Evolutionary conservation across 1,139 yeast genomes (phyloP).

Genomic region (Scheffersomyces segobiensis): DNA sequence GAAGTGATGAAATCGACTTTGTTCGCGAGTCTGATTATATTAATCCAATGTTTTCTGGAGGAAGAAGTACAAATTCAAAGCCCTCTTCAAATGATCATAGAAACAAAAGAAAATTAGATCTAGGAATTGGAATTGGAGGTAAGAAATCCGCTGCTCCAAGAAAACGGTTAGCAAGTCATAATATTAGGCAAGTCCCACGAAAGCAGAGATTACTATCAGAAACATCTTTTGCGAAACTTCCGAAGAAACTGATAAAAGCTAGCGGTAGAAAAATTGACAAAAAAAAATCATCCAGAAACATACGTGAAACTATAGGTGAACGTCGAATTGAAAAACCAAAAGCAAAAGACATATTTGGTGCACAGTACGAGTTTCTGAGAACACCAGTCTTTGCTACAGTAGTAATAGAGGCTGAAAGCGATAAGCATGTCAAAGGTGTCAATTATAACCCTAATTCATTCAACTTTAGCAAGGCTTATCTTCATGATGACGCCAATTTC

Average conservation of each 20-base stretch:
- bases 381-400: conserved; percentile 34
- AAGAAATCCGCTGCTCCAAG: neutral
- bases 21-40: conserved; percentile 21
- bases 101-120: neutral
- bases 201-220: neutral
- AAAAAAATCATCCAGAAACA: neutral
- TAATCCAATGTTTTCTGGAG: conserved; percentile 19
- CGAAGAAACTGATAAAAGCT: conserved; percentile 6
- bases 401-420: conserved; percentile 40
- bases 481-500: conserved; percentile 2
- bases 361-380: conserved; percentile 26
- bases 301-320: too few relatives aligned
- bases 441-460: neutral
- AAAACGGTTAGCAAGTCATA: neutral
- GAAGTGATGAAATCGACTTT: conserved; percentile 8
- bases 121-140: neutral
- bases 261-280: neutral
- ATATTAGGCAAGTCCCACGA: neutral
- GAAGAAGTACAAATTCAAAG: neutral
- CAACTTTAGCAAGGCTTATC: neutral
- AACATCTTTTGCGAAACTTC: conserved; percentile 2
- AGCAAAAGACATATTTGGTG: conserved; percentile 11
- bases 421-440: conserved; percentile 12
- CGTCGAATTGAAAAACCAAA: neutral
- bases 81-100: neutral